Conservation (phyloP, 2,329 filamentous ascomycete species). For the Lojkania enalia region DNA sequence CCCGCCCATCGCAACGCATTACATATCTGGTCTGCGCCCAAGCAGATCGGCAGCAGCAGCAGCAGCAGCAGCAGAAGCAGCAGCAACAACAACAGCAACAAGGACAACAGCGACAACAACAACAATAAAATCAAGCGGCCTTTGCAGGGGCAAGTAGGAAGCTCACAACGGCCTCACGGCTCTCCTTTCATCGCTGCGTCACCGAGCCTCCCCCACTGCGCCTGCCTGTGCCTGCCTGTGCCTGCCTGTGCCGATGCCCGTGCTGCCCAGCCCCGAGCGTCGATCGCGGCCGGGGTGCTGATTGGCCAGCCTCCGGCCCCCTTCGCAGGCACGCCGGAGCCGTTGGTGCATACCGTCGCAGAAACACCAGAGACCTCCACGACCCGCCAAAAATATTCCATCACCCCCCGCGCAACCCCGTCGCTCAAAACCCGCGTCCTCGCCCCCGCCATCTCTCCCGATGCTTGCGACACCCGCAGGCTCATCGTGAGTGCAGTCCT, state of each 20-base stretch:
- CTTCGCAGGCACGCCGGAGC: slow-evolving; percentile 9
- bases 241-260: background rate
- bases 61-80: background rate
- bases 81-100: background rate
- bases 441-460: slow-evolving; percentile 15
- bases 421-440: slow-evolving; percentile 8
- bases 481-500: slow-evolving; percentile 22
- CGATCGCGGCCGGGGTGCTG: slow-evolving; percentile 10
- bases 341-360: slow-evolving; percentile 10
- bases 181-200: background rate
- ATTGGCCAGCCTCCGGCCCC: slow-evolving; percentile 17
- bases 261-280: no score
- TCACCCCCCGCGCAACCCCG: slow-evolving; percentile 19
- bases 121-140: no score
- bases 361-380: slow-evolving; percentile 17
- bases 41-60: background rate
- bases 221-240: background rate
- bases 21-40: background rate
- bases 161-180: no score
- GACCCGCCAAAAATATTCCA: slow-evolving; percentile 13
- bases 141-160: no score
- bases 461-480: slow-evolving; percentile 29
- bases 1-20: background rate
- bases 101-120: background rate
- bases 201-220: background rate